Conservation (phyloP, 352 stramenopile genomes). For the Globisporangium lucens region DNA sequence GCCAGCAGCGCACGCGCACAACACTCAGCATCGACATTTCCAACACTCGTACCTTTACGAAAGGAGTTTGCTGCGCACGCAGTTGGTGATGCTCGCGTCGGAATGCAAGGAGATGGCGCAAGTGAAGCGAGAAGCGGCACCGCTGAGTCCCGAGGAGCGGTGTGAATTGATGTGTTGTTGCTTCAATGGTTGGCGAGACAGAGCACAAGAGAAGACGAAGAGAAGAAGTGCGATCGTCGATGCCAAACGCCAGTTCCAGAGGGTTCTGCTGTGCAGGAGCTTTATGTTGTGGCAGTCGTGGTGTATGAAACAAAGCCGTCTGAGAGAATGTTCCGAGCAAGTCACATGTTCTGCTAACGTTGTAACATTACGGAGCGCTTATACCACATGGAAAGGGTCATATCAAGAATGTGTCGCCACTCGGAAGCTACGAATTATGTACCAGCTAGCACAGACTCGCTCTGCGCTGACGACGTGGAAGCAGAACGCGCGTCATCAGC, state of each 20-base stretch:
- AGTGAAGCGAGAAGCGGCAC: not conserved
- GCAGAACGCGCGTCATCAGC: not conserved
- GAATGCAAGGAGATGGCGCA: not conserved
- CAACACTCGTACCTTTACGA: not conserved
- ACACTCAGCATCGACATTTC: not conserved
- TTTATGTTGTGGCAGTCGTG: not conserved
- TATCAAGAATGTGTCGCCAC: not conserved
- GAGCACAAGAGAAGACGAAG: not conserved
- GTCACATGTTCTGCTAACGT: not conserved
- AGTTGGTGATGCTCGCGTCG: conserved; percentile 2
- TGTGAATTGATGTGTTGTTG: not conserved
- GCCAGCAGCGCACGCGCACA: not conserved
- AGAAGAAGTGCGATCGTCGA: too few relatives aligned
- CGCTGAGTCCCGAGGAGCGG: not conserved
- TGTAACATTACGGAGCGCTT: not conserved
- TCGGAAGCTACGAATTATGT: not conserved
- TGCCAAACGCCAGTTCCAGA: not conserved
- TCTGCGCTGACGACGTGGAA: not conserved
- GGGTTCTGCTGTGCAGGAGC: not conserved
- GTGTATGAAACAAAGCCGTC: not conserved
- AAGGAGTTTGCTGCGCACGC: conserved; percentile 2
- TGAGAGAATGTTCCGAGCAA: not conserved
- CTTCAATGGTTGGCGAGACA: not conserved
- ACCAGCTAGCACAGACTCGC: not conserved
- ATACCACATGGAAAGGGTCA: not conserved